Evolutionary conservation across 2,329 filamentous ascomycete species (phyloP).

Genomic region (Capronia coronata): DNA sequence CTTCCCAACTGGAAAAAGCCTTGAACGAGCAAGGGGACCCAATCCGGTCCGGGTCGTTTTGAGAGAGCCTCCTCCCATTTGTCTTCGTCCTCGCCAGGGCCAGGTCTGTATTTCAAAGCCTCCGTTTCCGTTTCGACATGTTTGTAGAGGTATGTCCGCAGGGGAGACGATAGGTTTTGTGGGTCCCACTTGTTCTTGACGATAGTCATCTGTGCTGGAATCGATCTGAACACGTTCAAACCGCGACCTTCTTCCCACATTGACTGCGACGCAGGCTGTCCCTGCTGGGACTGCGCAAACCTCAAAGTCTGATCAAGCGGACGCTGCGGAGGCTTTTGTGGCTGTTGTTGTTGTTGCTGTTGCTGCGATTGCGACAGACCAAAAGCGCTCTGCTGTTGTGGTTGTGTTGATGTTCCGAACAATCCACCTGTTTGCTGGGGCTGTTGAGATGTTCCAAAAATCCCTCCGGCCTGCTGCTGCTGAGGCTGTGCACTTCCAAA

Average conservation of each 20-base stretch:
- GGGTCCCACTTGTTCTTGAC: conserved; percentile 59
- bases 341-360: conserved; percentile 23
- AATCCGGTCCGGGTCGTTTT: conserved; percentile 51
- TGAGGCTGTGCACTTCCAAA: conserved; percentile 31
- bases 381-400: conserved; percentile 31
- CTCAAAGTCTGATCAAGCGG: conserved; percentile 39
- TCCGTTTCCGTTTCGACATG: conserved; percentile 49
- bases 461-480: conserved; percentile 24
- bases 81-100: conserved; percentile 51
- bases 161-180: conserved; percentile 44
- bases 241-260: conserved; percentile 20
- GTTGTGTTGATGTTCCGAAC: conserved; percentile 32
- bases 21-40: conserved; percentile 54
- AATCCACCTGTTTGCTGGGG: conserved; percentile 33
- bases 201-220: conserved; percentile 55
- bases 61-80: conserved; percentile 61
- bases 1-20: conserved; percentile 56
- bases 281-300: conserved; percentile 41
- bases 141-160: conserved; percentile 60
- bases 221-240: conserved; percentile 50
- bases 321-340: conserved; percentile 36
- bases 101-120: conserved; percentile 56
- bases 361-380: conserved; percentile 25
- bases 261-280: conserved; percentile 32
- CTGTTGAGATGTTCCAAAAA: conserved; percentile 27